These are phyloP conservation scores for Fusarium sulawesiense DNA, from an alignment of 2,329 filamentous ascomycete genomes.

Conservation along the genomic window DNA sequence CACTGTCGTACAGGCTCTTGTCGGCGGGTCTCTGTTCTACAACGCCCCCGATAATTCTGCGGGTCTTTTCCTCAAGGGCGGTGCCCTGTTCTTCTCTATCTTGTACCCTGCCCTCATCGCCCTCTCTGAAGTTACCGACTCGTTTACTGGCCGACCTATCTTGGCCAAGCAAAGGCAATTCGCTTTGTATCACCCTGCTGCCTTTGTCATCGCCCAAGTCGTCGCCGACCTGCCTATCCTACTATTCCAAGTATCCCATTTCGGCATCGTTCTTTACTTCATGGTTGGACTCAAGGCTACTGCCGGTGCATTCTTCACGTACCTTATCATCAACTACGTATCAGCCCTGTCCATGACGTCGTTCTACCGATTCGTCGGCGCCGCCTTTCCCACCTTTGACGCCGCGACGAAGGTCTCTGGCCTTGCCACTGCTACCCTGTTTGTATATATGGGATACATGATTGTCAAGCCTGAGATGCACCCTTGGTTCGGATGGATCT, in stretches of 20 bases:
- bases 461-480: conserved; percentile 72
- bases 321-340: conserved; percentile 58
- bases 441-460: conserved; percentile 74
- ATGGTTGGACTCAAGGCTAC: conserved; percentile 67
- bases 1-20: conserved; percentile 68
- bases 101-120: conserved; percentile 71
- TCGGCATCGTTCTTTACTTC: conserved; percentile 71
- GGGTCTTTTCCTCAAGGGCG: conserved; percentile 72
- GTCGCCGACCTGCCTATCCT: conserved; percentile 66
- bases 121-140: conserved; percentile 74
- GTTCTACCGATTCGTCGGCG: conserved; percentile 66
- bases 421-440: conserved; percentile 59
- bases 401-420: conserved; percentile 68
- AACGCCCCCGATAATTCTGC: conserved; percentile 67
- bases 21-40: conserved; percentile 76
- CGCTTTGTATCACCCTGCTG: conserved; percentile 67
- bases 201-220: conserved; percentile 68
- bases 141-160: conserved; percentile 69
- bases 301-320: conserved; percentile 70
- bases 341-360: conserved; percentile 64
- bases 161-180: conserved; percentile 69
- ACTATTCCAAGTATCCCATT: conserved; percentile 67
- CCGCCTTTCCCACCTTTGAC: conserved; percentile 66
- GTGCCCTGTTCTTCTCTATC: conserved; percentile 72
- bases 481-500: conserved; percentile 71